These are phyloP conservation scores for Tolypocladium amazonense DNA, from an alignment of 2,329 filamentous ascomycete species.

Conservation along the genomic window DNA sequence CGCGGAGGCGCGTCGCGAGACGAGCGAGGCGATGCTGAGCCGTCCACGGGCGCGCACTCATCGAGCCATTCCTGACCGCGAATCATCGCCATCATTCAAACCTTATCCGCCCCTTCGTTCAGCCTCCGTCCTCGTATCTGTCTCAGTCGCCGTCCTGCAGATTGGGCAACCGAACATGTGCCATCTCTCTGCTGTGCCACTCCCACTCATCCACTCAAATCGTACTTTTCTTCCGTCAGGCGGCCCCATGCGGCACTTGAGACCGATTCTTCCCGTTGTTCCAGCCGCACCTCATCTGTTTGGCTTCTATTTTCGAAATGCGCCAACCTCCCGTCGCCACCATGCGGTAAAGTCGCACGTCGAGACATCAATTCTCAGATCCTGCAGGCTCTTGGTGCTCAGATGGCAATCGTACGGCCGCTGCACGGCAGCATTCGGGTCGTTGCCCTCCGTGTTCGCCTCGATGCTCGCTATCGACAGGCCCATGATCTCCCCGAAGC, in stretches of 20 bases:
- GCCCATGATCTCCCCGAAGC: constrained; percentile 70
- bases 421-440: constrained; percentile 60
- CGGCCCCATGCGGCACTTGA: not conserved
- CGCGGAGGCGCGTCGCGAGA: not conserved
- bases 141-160: not conserved
- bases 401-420: constrained; percentile 84
- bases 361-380: constrained; percentile 63
- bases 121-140: not conserved
- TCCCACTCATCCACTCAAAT: too few species aligned
- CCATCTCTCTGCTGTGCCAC: not conserved
- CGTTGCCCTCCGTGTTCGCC: constrained; percentile 60
- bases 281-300: not conserved
- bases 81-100: not conserved
- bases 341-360: constrained; percentile 69
- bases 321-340: constrained; percentile 60
- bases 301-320: constrained; percentile 40
- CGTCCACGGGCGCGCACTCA: not conserved
- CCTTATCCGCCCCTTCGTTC: not conserved
- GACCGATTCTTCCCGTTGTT: not conserved
- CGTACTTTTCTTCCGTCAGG: not conserved
- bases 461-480: constrained; percentile 58
- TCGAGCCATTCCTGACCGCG: not conserved
- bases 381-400: constrained; percentile 61
- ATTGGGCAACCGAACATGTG: not conserved
- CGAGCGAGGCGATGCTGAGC: not conserved